Base-by-base conservation (phyloP, 2,329 filamentous ascomycete species). In the Fusarium coicis region DNA sequence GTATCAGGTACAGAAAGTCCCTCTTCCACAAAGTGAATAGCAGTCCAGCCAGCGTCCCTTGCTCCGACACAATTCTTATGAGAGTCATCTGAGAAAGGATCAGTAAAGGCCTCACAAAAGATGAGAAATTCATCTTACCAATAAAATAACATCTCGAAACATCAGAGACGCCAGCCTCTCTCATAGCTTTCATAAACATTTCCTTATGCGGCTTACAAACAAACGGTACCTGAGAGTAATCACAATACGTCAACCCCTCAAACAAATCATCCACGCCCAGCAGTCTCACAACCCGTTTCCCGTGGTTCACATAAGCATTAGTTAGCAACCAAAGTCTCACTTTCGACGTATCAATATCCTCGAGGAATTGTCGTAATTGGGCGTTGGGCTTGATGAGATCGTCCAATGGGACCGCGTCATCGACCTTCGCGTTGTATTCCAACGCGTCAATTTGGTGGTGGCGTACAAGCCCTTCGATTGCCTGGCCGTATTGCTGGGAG, bases 381-480 rank as follows among this genome's bases (percentile, higher is more conserved):
- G 91, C 88, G 77, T 97, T 90, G 0, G 94, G 93, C 78, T 91
- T 92, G 79, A 99, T 92, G 78, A 98, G 89, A 23, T 89, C 86
- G 78, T 98, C 94, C 9, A 99, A 87, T 0, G 96, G 95, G n/a
- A 99, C 84, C 7, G 96, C 96, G 81, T 99, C 96, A 80, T 99
- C 96, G 23, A 99, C 96, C 83, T 97, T 92, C 74, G 89, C 85
- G 82, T 99, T 99, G 86, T 98, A 99, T 58, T 97, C 95, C 5
- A 99, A 86, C 2, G 96, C 93, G 78, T 98, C 93, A 77, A 99
- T 97, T 82, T 97, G 92, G 84, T 99, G 96, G 83, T 98, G 93
- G 16, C 94, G 91, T 30, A 97, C 94, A 1, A 99, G 88, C 1
- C 96, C 96, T 83, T 98, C 94, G 71, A 99, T 96, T 36, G 96